phyloP scores from a whole-genome alignment of 176 grass and related monocot species.

The Oryza punctata region DNA sequence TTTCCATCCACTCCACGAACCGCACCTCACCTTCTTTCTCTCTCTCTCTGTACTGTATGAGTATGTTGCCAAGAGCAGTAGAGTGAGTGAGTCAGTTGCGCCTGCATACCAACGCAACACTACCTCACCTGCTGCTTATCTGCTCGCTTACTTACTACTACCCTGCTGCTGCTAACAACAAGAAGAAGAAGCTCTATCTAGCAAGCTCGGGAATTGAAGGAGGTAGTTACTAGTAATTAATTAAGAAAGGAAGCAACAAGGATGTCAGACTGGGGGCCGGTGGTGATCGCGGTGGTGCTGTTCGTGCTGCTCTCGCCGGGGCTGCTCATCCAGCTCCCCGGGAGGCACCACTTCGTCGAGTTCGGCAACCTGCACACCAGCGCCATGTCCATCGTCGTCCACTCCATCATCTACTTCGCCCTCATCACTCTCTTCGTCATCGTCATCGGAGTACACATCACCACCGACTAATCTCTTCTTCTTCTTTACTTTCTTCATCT shows the following conservation, averaged over 20 bases:
- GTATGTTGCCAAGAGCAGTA: not conserved
- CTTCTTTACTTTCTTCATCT: not conserved
- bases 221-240: too few relatives aligned
- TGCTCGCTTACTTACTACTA: too few relatives aligned
- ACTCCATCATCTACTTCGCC: conserved; percentile 57
- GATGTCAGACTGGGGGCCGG: conserved; percentile 63
- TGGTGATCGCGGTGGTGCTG: conserved; percentile 56
- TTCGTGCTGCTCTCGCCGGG: conserved; percentile 68
- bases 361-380: conserved; percentile 57
- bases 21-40: not conserved
- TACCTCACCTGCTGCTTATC: too few relatives aligned
- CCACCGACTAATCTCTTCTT: conserved; percentile 21
- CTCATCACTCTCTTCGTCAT: conserved; percentile 61
- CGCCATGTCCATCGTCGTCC: conserved; percentile 56
- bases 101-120: not conserved
- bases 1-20: not conserved
- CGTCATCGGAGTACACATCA: conserved; percentile 60
- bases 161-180: not conserved
- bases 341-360: conserved; percentile 30
- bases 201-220: too few relatives aligned
- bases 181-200: too few relatives aligned
- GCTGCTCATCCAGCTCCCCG: conserved; percentile 55
- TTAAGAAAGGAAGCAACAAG: not conserved
- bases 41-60: not conserved
- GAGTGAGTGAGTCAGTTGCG: not conserved